These are phyloP conservation scores for Trichothecium sympodiale DNA, from an alignment of 2,329 filamentous ascomycete genomes.

Conservation along the genomic window DNA sequence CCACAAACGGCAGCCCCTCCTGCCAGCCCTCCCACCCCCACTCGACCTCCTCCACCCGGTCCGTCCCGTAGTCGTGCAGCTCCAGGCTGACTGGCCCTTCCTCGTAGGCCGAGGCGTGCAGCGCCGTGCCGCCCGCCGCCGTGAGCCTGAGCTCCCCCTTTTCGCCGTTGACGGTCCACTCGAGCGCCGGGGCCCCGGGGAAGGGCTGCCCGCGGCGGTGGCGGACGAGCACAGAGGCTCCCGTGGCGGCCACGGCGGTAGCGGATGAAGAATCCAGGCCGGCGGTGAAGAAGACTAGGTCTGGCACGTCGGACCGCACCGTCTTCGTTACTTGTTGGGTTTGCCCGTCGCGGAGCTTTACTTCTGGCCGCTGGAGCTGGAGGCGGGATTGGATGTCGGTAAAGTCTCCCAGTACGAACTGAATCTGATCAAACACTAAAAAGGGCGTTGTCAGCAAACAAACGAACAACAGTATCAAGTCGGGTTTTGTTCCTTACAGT, in stretches of 20 bases:
- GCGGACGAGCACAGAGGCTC: slow-evolving; percentile 29
- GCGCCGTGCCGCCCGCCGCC: slow-evolving; percentile 12
- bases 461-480: background rate
- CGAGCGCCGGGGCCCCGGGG: slow-evolving; percentile 29
- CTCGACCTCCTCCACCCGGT: slow-evolving; percentile 28
- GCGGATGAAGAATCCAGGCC: slow-evolving; percentile 25
- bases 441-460: too few species aligned
- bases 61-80: slow-evolving; percentile 36
- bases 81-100: slow-evolving; percentile 31
- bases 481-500: slow-evolving; percentile 27
- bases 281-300: slow-evolving; percentile 26
- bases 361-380: slow-evolving; percentile 30
- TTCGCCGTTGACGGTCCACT: slow-evolving; percentile 41
- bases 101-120: slow-evolving; percentile 20
- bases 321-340: slow-evolving; percentile 19
- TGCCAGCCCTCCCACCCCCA: slow-evolving; percentile 36
- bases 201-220: slow-evolving; percentile 38
- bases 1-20: slow-evolving; percentile 28
- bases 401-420: slow-evolving; percentile 34
- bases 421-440: slow-evolving; percentile 32
- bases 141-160: slow-evolving; percentile 36
- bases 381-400: slow-evolving; percentile 24
- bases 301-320: slow-evolving; percentile 29
- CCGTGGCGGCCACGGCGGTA: slow-evolving; percentile 35
- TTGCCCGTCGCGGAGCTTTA: slow-evolving; percentile 21